These are phyloP conservation scores for Kodamaea leandrae DNA, from an alignment of 805 yeast genomes.

Conservation along the genomic window DNA sequence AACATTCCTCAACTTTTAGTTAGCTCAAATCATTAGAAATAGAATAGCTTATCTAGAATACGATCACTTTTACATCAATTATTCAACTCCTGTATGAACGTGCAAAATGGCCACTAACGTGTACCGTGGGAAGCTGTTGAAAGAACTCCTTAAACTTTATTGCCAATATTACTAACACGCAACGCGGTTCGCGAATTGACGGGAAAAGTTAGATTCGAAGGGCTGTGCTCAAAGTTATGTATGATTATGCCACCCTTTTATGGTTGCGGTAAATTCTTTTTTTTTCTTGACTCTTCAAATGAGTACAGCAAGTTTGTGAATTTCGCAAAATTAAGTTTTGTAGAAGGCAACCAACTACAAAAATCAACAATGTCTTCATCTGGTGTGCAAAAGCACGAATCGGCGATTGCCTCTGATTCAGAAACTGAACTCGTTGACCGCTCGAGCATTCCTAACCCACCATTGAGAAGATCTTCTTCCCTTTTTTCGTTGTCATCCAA, in stretches of 20 bases:
- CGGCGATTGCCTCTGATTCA: slow-evolving; percentile 37
- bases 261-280: background rate
- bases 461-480: slow-evolving; percentile 53
- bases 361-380: slow-evolving; percentile 18
- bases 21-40: slow-evolving; percentile 11
- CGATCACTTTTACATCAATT: too few relatives aligned
- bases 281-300: background rate
- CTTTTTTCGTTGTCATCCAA: slow-evolving; percentile 47
- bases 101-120: too few relatives aligned
- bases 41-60: too few relatives aligned
- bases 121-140: too few relatives aligned
- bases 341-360: slow-evolving; percentile 1
- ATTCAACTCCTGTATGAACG: too few relatives aligned
- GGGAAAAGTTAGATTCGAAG: too few relatives aligned
- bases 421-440: slow-evolving; percentile 29
- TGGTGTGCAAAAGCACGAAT: slow-evolving; percentile 28
- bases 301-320: background rate
- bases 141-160: too few relatives aligned
- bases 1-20: slow-evolving; percentile 12
- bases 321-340: background rate
- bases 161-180: too few relatives aligned
- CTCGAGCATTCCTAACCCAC: slow-evolving; percentile 23
- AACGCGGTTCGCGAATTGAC: too few relatives aligned
- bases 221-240: background rate
- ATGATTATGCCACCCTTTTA: background rate